Evolutionary conservation across 2,329 filamentous ascomycete species (phyloP), one percentile per base, ranked within the genome.

Genomic region (Paramyrothecium sp.): DNA sequence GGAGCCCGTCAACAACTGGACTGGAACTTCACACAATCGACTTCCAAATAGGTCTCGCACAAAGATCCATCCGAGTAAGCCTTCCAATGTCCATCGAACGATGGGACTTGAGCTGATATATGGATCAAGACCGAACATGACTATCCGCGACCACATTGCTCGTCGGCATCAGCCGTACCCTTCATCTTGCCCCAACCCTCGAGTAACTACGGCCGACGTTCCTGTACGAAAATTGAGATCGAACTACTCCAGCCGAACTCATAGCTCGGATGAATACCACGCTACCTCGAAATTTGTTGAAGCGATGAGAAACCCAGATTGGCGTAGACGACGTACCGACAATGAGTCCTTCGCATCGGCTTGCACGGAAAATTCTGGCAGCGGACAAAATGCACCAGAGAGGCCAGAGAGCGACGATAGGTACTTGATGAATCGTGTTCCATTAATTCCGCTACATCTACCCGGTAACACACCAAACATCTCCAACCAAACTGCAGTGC

Each of bases 261-360:
- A 66, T 2, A 38, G 59, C 19, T 58, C 57, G 13, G 66, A 63
- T 11, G 68, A 69, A 1, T 50, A 58, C 7, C 58, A 55, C 12
- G 8, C 53, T 7, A 55, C 46, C 22, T 66, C 63, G 23, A 70
- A 66, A 47, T 66, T 68, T 44, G 53, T 58, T 8, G 67, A 72
- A 57, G 72, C 71, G 22, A 68, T 74, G 67, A 71, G 65, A 22
- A 72, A 74, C 26, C 71, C 70, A 16, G 65, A 74, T 52, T 74
- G 72, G 72, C 68, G 71, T 33, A 61, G 59, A 26, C 70, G 71
- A 33, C 57, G 61, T 11, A 60, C 61, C 10, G 55, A 60, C 3
- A 54, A 50, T 19, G 54, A 51, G 17, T 53, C 54, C n/a, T 58
- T 19, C 20, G 3, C 47, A 51, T 55, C 54, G 4, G 51, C 17